Evolutionary conservation across 148 eudicot genomes (phyloP), one percentile per base, ranked within the genome.

Genomic region (Dysphania ambrosioides): DNA sequence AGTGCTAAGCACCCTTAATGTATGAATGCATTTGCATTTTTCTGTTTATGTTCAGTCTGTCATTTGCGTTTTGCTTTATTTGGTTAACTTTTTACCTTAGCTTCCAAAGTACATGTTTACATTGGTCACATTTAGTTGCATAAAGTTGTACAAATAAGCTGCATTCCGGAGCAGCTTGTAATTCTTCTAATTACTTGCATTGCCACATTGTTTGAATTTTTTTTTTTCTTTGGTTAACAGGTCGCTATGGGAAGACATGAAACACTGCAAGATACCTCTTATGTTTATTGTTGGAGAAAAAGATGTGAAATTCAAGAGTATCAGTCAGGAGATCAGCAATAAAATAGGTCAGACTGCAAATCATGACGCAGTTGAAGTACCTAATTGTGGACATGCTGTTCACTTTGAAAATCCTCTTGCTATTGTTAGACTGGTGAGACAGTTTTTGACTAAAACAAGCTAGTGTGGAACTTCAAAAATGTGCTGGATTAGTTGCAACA

Each of bases 381-480:
- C 90, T 5, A 44, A 83, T 29, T 83, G 88, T 72, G 99, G 99
- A 30, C 99, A 95, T 82, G 99, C 97, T 80, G 94, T 83, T 55
- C 99, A 92, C 84, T 8, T 92, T 53, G 96, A 95, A 86, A 95
- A 90, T 78, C 96, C 99, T 34, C 92, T 95, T 35, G 84, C 84
- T 72, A 74, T 92, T 29, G 80, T 90, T 23, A 72, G 60, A 66
- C 84, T 89, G 55, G 44, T 95, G 57, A 82, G 91, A 65, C 81
- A 76, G 64, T 90, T 95, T 77, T 66, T 90, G 59, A 80, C 77
- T 31, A 79, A 79, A 66, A 29, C 34, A 26, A 82, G 72, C 10
- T 70, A 42, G 63, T 49, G 29, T 30, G n/a, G 21, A 61, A 66
- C 58, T 12, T 61, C 26, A 10, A 40, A n/a, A 23, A 8, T 53